Percentiles rank a stretch among this genome's conserved stretches.
Evolutionary conservation across 2,329 filamentous ascomycete genomes (phyloP).

Genomic region (Sphaceloma murrayae): DNA sequence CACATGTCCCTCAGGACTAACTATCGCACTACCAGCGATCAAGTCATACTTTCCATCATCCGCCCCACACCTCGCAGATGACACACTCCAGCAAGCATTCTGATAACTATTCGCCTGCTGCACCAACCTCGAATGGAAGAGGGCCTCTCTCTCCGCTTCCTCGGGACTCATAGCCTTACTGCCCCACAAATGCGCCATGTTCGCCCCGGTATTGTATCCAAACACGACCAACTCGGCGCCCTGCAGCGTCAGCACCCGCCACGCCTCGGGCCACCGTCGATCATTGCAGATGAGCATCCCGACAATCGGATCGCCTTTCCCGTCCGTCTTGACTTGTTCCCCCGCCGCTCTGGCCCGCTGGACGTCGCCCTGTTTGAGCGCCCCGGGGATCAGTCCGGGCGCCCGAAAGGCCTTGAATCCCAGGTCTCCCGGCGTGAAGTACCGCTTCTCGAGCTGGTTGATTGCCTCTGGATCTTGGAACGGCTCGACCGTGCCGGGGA

Average conservation of each 20-base stretch:
- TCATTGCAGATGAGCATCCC: constrained; percentile 50
- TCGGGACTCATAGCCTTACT: constrained; percentile 35
- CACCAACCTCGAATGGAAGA: constrained; percentile 45
- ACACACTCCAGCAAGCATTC: constrained; percentile 44
- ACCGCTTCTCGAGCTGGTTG: constrained; percentile 49
- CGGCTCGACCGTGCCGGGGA: constrained; percentile 46
- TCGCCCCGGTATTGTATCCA: constrained; percentile 44
- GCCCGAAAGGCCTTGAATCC: constrained; percentile 47
- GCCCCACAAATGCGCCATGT: constrained; percentile 40
- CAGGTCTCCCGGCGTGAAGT: constrained; percentile 45
- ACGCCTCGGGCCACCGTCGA: constrained; percentile 45
- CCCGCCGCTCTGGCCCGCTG: constrained; percentile 16
- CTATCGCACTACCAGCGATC: constrained; percentile 42
- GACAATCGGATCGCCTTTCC: constrained; percentile 43
- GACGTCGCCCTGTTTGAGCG: constrained; percentile 29
- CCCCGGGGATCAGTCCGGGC: constrained; percentile 36
- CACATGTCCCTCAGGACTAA: constrained; percentile 41
- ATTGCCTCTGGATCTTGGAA: constrained; percentile 40
- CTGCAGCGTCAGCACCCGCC: constrained; percentile 44
- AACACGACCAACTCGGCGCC: constrained; percentile 41
- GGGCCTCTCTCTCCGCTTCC: constrained; percentile 39
- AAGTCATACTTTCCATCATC: constrained; percentile 44
- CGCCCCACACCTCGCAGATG: constrained; percentile 41
- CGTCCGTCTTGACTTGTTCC: constrained; percentile 13
- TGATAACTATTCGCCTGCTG: constrained; percentile 46